Conservation (phyloP, 345 rosid genomes). For the Salix arbutifolia region DNA sequence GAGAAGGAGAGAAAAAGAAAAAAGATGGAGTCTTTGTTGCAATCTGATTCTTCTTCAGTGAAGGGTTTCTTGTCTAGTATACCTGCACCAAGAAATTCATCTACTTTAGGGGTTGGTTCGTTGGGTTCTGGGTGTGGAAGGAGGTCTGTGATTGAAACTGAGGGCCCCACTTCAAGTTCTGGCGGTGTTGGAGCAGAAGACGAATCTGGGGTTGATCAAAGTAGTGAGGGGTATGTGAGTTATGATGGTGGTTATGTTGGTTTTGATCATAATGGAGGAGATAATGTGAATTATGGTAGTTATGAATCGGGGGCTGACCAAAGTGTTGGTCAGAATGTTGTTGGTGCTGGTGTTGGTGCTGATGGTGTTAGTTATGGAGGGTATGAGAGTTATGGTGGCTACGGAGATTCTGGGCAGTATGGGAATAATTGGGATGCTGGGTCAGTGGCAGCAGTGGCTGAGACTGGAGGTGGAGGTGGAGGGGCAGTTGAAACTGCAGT, state of each 20-base stretch:
- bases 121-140: constrained; percentile 52
- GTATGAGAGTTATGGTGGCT: constrained; percentile 34
- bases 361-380: constrained; percentile 14
- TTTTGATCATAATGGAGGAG: background rate
- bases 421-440: constrained; percentile 39
- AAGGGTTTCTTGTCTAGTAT: constrained; percentile 68
- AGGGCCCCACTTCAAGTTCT: constrained; percentile 26
- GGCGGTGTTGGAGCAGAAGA: constrained; percentile 6
- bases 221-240: constrained; percentile 2
- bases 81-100: constrained; percentile 69
- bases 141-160: constrained; percentile 57
- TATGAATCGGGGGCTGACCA: constrained; percentile 8
- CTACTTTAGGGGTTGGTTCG: constrained; percentile 57
- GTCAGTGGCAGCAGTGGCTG: constrained; percentile 24
- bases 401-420: constrained; percentile 22
- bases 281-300: constrained; percentile 8
- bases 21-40: constrained; percentile 29
- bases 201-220: constrained; percentile 1
- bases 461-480: constrained; percentile 11
- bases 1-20: constrained; percentile 40
- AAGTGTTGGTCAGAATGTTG: background rate
- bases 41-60: constrained; percentile 39
- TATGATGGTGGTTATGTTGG: background rate
- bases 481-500: constrained; percentile 33
- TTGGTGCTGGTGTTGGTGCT: background rate